These are phyloP conservation scores for Lichtheimia hyalospora DNA, from an alignment of 371 early-diverging fungal genomes.

Conservation along the genomic window DNA sequence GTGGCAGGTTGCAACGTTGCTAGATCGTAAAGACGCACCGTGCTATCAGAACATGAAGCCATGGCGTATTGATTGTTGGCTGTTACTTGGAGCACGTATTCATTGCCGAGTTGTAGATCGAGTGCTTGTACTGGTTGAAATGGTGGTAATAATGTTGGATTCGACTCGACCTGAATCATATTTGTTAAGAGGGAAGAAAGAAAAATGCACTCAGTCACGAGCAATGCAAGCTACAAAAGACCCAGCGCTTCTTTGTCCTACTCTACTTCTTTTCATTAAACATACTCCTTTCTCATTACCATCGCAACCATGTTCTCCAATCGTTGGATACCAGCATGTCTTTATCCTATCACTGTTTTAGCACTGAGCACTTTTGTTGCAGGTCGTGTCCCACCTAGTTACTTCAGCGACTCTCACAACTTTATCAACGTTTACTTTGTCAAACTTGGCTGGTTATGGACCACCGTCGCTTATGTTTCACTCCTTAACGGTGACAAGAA, in stretches of 20 bases:
- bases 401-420: slow-evolving; percentile 74
- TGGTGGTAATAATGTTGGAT: slow-evolving; percentile 25
- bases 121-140: slow-evolving; percentile 37
- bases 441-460: slow-evolving; percentile 88
- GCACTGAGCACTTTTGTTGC: slow-evolving; percentile 14
- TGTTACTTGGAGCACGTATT: slow-evolving; percentile 69
- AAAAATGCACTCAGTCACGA: not conserved
- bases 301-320: not conserved
- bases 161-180: slow-evolving; percentile 13
- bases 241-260: not conserved
- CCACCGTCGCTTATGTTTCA: slow-evolving; percentile 40
- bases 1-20: slow-evolving; percentile 46
- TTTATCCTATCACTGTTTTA: slow-evolving; percentile 15
- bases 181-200: not conserved
- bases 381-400: slow-evolving; percentile 23
- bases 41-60: slow-evolving; percentile 67
- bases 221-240: not conserved
- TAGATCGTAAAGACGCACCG: slow-evolving; percentile 69
- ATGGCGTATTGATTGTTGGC: slow-evolving; percentile 56
- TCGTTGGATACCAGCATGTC: not conserved
- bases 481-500: slow-evolving; percentile 5
- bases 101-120: slow-evolving; percentile 45
- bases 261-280: not conserved
- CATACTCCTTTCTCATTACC: not conserved
- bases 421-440: slow-evolving; percentile 75